Percentiles rank a stretch among this genome's conserved stretches.
Conservation (phyloP, 345 rosid genomes). For the Aethionema arabicum region DNA sequence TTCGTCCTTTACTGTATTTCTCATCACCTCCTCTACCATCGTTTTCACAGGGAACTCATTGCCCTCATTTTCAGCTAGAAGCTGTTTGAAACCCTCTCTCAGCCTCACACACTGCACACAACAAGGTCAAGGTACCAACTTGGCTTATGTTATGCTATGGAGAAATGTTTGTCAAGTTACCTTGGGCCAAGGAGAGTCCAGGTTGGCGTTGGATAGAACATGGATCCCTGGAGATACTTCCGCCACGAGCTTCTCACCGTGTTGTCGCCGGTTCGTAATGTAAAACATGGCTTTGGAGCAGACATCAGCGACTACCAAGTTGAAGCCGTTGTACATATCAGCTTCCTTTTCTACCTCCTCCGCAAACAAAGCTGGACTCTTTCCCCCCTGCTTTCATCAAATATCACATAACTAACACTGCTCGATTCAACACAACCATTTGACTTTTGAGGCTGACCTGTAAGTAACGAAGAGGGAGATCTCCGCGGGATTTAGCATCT, state of each 20-base stretch:
- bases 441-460: constrained; percentile 34
- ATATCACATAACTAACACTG: not conserved
- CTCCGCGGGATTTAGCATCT: constrained; percentile 55
- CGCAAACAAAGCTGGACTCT: constrained; percentile 59
- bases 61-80: constrained; percentile 36
- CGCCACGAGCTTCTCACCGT: constrained; percentile 32
- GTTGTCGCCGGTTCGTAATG: constrained; percentile 63
- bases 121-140: not conserved
- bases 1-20: constrained; percentile 50
- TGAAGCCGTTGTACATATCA: constrained; percentile 64
- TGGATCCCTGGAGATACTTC: constrained; percentile 76
- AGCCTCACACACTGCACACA: constrained; percentile 53
- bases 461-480: constrained; percentile 69
- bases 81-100: constrained; percentile 43
- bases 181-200: constrained; percentile 88
- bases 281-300: constrained; percentile 58
- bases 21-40: constrained; percentile 61
- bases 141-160: too few species aligned
- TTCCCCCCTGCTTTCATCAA: constrained; percentile 50
- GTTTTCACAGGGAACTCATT: constrained; percentile 49
- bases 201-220: constrained; percentile 67
- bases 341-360: constrained; percentile 49
- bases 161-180: constrained; percentile 30
- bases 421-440: not conserved
- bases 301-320: constrained; percentile 57